phyloP scores from a whole-genome alignment of 2,329 filamentous ascomycete genomes.

The Cladosporium colombiae region DNA sequence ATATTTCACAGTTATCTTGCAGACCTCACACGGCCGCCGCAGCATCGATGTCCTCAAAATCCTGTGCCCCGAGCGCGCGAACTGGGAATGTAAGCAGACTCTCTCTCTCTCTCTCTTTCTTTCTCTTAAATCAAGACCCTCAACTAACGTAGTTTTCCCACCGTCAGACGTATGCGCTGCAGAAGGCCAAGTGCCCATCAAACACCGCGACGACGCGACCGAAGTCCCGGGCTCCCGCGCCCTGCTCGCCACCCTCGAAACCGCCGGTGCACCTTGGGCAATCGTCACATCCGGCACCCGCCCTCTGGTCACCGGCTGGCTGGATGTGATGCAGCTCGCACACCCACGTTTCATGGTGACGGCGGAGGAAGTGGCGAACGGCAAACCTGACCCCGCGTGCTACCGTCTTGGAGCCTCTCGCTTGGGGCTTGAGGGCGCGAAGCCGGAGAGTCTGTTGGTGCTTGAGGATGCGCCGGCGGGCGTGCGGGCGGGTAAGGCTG shows the following conservation, averaged over 20 bases:
- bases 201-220: conserved; percentile 74
- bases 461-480: conserved; percentile 89
- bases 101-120: neutral
- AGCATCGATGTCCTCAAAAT: conserved; percentile 83
- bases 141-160: neutral
- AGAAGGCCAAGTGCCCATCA: conserved; percentile 74
- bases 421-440: conserved; percentile 40
- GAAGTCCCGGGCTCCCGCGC: conserved; percentile 76
- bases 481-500: conserved; percentile 78
- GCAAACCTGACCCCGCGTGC: conserved; percentile 54
- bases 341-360: conserved; percentile 50
- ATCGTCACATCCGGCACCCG: conserved; percentile 64
- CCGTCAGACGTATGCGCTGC: conserved; percentile 72
- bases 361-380: conserved; percentile 51
- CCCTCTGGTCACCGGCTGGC: conserved; percentile 52
- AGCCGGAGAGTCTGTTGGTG: conserved; percentile 61
- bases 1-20: conserved; percentile 61
- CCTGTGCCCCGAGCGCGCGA: conserved; percentile 81
- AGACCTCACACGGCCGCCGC: conserved; percentile 86
- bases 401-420: conserved; percentile 48
- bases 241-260: conserved; percentile 68
- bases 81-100: conserved; percentile 66
- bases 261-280: conserved; percentile 70
- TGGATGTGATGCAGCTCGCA: conserved; percentile 51
- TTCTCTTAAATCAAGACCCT: neutral